Conservation (phyloP, 2,329 filamentous ascomycete species). For the Ophiostoma fasciatum region DNA sequence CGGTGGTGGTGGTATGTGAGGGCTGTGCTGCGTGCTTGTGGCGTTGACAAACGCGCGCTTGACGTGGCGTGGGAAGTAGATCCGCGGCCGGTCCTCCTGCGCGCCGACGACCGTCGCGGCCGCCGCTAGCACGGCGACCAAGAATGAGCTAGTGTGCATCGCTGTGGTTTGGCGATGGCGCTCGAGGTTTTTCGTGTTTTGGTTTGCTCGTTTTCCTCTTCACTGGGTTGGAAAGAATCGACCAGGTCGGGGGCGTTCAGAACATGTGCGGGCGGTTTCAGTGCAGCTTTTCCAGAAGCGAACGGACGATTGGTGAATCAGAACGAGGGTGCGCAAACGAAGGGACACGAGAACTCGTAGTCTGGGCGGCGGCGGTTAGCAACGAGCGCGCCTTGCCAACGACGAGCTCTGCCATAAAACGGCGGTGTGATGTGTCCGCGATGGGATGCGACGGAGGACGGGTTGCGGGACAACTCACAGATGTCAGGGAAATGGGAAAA, state of each 20-base stretch:
- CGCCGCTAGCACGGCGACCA: conserved; percentile 34
- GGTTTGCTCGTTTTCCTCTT: background rate
- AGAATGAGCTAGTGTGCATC: conserved; percentile 35
- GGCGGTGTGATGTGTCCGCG: too few species aligned
- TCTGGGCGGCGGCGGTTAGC: conserved; percentile 3
- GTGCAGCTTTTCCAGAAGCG: conserved; percentile 5
- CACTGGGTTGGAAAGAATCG: background rate
- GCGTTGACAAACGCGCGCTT: conserved; percentile 34
- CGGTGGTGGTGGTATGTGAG: conserved; percentile 14
- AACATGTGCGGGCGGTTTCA: background rate
- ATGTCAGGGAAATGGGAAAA: conserved; percentile 32
- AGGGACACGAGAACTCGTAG: background rate
- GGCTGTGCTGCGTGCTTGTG: conserved; percentile 21
- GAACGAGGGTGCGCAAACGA: conserved; percentile 3
- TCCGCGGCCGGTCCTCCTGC: conserved; percentile 30
- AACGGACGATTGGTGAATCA: conserved; percentile 7
- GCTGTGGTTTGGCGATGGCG: too few species aligned
- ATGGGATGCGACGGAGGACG: background rate
- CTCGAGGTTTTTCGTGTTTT: background rate
- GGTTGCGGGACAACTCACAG: conserved; percentile 18
- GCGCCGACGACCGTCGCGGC: conserved; percentile 30
- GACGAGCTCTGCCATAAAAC: background rate
- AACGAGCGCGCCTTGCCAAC: background rate
- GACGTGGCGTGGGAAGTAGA: conserved; percentile 43
- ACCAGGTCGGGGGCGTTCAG: conserved; percentile 4